A percentile compares a stretch with the other conserved stretches of the same genome.
Conservation (phyloP, 331 rosid species). For the Pyrus hybrid region DNA sequence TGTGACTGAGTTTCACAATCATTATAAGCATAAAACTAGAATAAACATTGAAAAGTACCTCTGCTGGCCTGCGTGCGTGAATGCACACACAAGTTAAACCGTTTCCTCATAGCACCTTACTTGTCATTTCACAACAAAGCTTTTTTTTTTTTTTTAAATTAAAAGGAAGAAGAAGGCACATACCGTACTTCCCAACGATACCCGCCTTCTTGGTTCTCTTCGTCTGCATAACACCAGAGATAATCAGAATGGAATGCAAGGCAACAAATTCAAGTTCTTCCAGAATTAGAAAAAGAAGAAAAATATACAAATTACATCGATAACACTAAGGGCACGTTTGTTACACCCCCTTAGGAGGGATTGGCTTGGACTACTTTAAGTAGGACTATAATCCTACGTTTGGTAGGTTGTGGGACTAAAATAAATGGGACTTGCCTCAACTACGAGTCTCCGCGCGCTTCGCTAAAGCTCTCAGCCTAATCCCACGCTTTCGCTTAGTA, state of each 20-base stretch:
- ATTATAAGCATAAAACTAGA: not conserved
- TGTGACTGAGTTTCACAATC: not conserved
- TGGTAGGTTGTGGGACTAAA: no score
- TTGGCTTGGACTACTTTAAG: no score
- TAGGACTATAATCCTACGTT: no score
- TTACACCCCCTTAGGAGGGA: no score
- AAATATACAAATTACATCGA: not conserved
- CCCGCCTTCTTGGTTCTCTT: constrained; percentile 78
- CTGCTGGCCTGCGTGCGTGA: not conserved
- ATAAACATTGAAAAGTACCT: not conserved
- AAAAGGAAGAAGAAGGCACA: not conserved
- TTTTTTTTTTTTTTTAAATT: no score
- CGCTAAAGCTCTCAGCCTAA: no score
- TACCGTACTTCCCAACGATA: constrained; percentile 63
- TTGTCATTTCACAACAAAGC: no score
- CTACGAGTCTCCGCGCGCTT: no score
- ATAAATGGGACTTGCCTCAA: no score
- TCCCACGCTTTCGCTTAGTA: no score
- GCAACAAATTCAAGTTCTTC: not conserved
- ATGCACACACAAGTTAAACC: not conserved
- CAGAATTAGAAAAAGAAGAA: not conserved
- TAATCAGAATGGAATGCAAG: not conserved
- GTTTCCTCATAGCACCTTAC: not conserved
- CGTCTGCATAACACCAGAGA: constrained; percentile 24
- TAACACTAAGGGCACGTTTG: no score